Evolutionary conservation across 352 stramenopile genomes (phyloP).

Genomic region (Pythium phragmiticola): DNA sequence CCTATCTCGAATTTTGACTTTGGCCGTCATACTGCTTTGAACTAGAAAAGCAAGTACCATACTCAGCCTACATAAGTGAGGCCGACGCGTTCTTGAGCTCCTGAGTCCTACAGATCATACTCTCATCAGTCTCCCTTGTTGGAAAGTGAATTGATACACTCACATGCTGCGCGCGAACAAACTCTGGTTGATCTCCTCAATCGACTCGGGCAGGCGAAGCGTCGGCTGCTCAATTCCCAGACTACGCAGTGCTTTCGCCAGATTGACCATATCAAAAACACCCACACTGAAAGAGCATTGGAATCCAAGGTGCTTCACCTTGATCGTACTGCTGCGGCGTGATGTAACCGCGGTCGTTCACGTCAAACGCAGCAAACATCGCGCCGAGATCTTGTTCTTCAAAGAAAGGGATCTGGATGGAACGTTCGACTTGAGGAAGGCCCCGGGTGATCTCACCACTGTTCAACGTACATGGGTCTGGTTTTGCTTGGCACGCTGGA

Average conservation of each 20-base stretch:
- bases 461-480: conserved; percentile 41
- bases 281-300: not conserved
- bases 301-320: conserved; percentile 32
- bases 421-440: not conserved
- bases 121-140: not conserved
- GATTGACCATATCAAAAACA: not conserved
- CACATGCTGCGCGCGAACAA: conserved; percentile 76
- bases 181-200: conserved; percentile 51
- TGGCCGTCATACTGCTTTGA: not conserved
- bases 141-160: conserved; percentile 6
- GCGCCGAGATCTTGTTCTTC: conserved; percentile 67
- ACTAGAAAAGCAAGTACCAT: not conserved
- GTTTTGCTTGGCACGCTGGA: conserved; percentile 55
- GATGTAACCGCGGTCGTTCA: conserved; percentile 67
- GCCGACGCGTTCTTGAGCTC: conserved; percentile 67
- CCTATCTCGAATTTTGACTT: conserved; percentile 53
- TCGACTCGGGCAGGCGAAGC: conserved; percentile 58
- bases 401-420: conserved; percentile 61
- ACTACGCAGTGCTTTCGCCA: conserved; percentile 41
- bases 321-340: conserved; percentile 64
- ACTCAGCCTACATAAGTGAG: conserved; percentile 50
- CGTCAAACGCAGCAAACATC: conserved; percentile 76
- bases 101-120: conserved; percentile 37
- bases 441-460: not conserved
- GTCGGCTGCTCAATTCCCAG: conserved; percentile 68